Evolutionary conservation across 2,329 filamentous ascomycete genomes (phyloP).

Genomic region (Reticulascus tulasneorum): DNA sequence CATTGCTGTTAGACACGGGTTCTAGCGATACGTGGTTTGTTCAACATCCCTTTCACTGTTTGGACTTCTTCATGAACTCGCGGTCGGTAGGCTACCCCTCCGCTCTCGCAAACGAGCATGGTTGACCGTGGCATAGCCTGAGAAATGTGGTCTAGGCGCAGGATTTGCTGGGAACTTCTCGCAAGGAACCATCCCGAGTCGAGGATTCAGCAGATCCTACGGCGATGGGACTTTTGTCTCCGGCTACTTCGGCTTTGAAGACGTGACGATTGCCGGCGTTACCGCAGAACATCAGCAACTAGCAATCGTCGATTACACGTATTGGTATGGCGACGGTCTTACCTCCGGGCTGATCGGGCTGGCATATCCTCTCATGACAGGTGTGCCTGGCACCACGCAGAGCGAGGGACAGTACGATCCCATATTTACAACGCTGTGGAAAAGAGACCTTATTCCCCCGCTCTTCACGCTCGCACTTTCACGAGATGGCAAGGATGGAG

Average conservation of each 20-base stretch:
- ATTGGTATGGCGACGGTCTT: slow-evolving; percentile 38
- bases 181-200: slow-evolving; percentile 25
- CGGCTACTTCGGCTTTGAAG: slow-evolving; percentile 33
- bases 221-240: slow-evolving; percentile 36
- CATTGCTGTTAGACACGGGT: slow-evolving; percentile 40
- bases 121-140: too few relatives aligned
- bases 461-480: slow-evolving; percentile 46
- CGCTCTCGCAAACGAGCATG: neutral
- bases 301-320: slow-evolving; percentile 38
- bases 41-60: slow-evolving; percentile 26
- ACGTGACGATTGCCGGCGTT: slow-evolving; percentile 40
- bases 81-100: neutral
- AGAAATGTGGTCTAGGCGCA: slow-evolving; percentile 21
- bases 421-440: slow-evolving; percentile 46
- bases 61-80: slow-evolving; percentile 14
- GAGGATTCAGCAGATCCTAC: slow-evolving; percentile 40
- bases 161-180: slow-evolving; percentile 27
- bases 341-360: slow-evolving; percentile 48
- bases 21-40: slow-evolving; percentile 44
- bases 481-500: slow-evolving; percentile 20
- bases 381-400: slow-evolving; percentile 22
- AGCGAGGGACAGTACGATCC: slow-evolving; percentile 39
- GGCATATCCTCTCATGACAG: slow-evolving; percentile 44
- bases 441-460: slow-evolving; percentile 34
- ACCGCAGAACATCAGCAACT: slow-evolving; percentile 40